Evolutionary conservation across 2,329 filamentous ascomycete species (phyloP), one percentile per base, ranked within the genome.

Genomic region (Beauveria sp.): DNA sequence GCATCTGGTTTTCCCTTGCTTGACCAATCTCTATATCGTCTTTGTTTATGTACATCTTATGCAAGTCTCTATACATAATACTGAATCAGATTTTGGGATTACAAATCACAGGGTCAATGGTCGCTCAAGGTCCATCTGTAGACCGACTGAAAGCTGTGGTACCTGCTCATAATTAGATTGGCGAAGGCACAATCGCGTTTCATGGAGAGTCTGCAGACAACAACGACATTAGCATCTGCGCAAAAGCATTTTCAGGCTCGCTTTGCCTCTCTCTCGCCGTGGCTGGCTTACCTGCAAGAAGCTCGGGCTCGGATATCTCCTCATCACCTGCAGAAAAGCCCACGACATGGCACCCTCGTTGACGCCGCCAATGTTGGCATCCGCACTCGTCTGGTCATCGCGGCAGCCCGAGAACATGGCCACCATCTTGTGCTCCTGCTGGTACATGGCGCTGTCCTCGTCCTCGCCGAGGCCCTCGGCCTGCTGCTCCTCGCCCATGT

Each of bases 321-420:
- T 61, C 59, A 61, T 61, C 7, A 61, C 51, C 34, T 61, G 30
- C 52, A 61, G 8, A n/a, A 61, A 61, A 14, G 59, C 59, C 59
- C 59, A 61, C 22, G 59, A 61, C 59, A 61, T 61, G 43, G 59
- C 59, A 2, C 59, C 59, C 59, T 61, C 59, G 30, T 37, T 61
- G 51, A 61, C 46, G 26, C 59, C 59, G 30, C 51, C 59, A 34
- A 61, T 61, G 43, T 24, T 61, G 18, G 59, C 59, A 7, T 61
- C 59, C 1, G 59, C 59, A 37, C 59, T 61, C 20, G 91, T 96
- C 75, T 96, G 91, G 63, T 85, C 84, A 72, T 96, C 91, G 75
- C 94, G 96, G 77, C 89, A 92, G 55, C 91, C 91, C 66, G 89
- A 92, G 86, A 90, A 93, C 88, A 94, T 92, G 73, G 96, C 85